A percentile compares a stretch with the other conserved stretches of the same genome.
These are phyloP conservation scores for Barnettozyma siamensis DNA, from an alignment of 805 yeast genomes.

Conservation along the genomic window DNA sequence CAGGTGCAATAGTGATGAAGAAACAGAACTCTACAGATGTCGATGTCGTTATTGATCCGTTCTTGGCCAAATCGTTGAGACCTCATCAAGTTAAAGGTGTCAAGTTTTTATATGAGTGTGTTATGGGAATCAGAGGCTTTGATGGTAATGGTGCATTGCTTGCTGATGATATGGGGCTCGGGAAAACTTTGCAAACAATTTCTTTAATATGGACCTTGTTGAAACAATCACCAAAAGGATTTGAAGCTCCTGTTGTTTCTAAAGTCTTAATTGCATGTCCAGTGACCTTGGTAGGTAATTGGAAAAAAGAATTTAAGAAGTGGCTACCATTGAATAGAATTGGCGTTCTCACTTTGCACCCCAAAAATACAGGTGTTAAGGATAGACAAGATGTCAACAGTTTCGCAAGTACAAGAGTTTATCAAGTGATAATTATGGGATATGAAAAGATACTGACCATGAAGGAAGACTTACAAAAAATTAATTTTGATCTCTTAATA, in stretches of 20 bases:
- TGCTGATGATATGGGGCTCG: constrained; percentile 98
- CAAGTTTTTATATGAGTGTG: constrained; percentile 71
- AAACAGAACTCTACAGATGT: constrained; percentile 22
- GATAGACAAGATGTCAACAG: constrained; percentile 32
- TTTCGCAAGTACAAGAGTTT: constrained; percentile 55
- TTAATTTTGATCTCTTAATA: constrained; percentile 58
- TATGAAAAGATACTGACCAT: constrained; percentile 72
- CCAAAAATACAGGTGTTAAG: constrained; percentile 41
- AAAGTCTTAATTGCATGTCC: constrained; percentile 85
- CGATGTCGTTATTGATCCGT: constrained; percentile 59
- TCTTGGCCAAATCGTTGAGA: constrained; percentile 48
- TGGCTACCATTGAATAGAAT: constrained; percentile 62
- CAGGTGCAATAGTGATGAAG: constrained; percentile 39
- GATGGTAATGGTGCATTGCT: constrained; percentile 66
- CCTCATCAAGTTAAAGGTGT: constrained; percentile 89
- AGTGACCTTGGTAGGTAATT: constrained; percentile 78
- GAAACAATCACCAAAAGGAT: constrained; percentile 47
- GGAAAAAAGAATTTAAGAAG: constrained; percentile 83
- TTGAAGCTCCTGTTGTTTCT: constrained; percentile 34
- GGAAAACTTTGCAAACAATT: constrained; percentile 84
- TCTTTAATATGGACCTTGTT: constrained; percentile 78
- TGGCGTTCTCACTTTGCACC: constrained; percentile 58
- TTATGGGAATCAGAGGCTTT: constrained; percentile 58
- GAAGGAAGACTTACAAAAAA: constrained; percentile 39
- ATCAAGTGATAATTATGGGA: constrained; percentile 80